A percentile compares a stretch with the other conserved stretches of the same genome.
These are phyloP conservation scores for Diaporthe caulivora DNA, from an alignment of 2,329 filamentous ascomycete genomes.

Conservation along the genomic window DNA sequence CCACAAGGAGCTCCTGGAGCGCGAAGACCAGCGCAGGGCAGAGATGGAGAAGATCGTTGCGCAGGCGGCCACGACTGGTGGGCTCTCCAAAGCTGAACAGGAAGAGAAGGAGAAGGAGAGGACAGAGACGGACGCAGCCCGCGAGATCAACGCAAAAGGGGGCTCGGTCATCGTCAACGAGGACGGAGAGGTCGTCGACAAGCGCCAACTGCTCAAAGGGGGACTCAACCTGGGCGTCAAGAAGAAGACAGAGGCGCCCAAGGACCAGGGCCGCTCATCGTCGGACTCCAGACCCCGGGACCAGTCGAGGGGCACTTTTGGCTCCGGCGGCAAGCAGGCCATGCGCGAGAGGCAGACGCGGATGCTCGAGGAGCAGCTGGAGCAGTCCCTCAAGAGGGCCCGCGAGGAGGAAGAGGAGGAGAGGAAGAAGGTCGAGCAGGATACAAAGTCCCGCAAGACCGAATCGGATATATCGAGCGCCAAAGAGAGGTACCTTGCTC, in stretches of 20 bases:
- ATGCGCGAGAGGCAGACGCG: constrained; percentile 81
- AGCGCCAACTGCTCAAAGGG: constrained; percentile 81
- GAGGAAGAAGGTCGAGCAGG: constrained; percentile 70
- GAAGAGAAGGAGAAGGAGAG: constrained; percentile 60
- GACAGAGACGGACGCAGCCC: constrained; percentile 73
- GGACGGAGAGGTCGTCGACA: constrained; percentile 86
- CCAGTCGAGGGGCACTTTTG: constrained; percentile 53
- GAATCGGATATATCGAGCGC: constrained; percentile 81
- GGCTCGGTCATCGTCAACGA: constrained; percentile 79
- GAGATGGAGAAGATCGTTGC: constrained; percentile 78
- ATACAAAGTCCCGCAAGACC: constrained; percentile 83
- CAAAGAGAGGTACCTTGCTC: constrained; percentile 82
- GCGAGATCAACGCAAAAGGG: constrained; percentile 73
- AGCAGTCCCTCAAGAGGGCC: constrained; percentile 77
- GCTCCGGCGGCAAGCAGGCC: constrained; percentile 69
- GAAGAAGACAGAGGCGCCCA: constrained; percentile 63
- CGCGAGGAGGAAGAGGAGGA: constrained; percentile 78
- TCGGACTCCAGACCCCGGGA: constrained; percentile 47
- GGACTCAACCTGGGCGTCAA: constrained; percentile 80
- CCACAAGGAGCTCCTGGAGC: constrained; percentile 79
- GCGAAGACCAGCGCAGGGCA: constrained; percentile 77
- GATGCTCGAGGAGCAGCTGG: constrained; percentile 84
- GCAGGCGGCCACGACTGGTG: constrained; percentile 60
- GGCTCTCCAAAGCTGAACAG: constrained; percentile 44
- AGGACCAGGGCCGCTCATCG: constrained; percentile 47